Percentiles rank a stretch among this genome's conserved stretches.
phyloP scores from a whole-genome alignment of 2,329 filamentous ascomycete species.

The Hymenoscyphus linearis region DNA sequence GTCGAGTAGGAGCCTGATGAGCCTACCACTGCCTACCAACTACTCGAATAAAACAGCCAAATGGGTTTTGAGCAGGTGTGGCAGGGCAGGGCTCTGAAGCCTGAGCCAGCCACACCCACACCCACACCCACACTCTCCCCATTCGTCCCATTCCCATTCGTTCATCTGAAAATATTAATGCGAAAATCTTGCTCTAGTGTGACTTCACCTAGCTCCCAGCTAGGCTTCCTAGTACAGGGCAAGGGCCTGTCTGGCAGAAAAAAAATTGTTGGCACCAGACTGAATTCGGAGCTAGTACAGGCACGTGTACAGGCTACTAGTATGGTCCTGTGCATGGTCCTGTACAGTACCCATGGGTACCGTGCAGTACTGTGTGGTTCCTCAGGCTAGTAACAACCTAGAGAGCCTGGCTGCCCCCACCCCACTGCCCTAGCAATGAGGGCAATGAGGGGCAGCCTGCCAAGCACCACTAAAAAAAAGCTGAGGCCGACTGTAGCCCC shows the following conservation, averaged over 20 bases:
- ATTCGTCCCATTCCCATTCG: neutral
- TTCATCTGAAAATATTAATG: neutral
- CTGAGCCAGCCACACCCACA: too few relatives aligned
- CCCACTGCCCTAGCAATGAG: too few relatives aligned
- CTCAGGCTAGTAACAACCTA: too few relatives aligned
- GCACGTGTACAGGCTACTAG: neutral
- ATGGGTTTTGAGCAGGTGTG: neutral
- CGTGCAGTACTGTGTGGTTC: too few relatives aligned
- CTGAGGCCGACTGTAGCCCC: neutral
- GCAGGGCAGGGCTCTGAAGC: too few relatives aligned
- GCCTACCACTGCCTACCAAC: too few relatives aligned
- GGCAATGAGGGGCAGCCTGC: neutral
- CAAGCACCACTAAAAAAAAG: neutral
- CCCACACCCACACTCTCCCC: constrained; percentile 5
- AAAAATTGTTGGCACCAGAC: neutral
- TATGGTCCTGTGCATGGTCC: too few relatives aligned
- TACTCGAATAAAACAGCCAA: too few relatives aligned
- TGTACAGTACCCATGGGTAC: too few relatives aligned
- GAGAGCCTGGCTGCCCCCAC: neutral
- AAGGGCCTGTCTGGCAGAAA: neutral
- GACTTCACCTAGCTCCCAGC: neutral
- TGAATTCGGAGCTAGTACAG: neutral
- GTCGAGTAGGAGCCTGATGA: too few relatives aligned
- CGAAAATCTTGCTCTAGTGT: neutral
- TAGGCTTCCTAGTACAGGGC: neutral